Evolutionary conservation across 371 early-diverging fungal genomes (phyloP), one percentile per base, ranked within the genome.

Genomic region (Batkoa obscura): DNA sequence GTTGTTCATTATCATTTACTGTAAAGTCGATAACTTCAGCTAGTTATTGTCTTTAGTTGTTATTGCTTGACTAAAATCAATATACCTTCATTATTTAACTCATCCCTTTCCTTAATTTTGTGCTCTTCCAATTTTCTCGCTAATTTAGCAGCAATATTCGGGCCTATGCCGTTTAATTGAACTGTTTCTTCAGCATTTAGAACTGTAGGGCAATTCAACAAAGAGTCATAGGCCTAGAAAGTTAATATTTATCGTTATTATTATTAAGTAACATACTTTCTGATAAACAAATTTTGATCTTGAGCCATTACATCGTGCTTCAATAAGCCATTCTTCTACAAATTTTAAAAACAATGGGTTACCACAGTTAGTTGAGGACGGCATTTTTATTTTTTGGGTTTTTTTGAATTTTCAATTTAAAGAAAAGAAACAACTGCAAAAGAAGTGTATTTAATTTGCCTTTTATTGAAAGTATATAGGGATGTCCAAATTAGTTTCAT

Each of bases 261-360:
- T 17, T 5, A 42, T 6, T 33, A 6, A 4, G 10, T 13, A 46
- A 30, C 38, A 38, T 2, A 53, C 52, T 6, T 34, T 47, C 31
- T 59, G 5, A 17, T n/a, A 5, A 43, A 55, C 10, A 3, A 13
- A 37, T 39, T 31, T 30, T 39, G 31, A 9, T 31, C 72, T 76
- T 41, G 55, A 59, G 48, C 64, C 64, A 6, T 58, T 46, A 2
- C 50, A 55, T 58, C 64, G 60, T 0, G 72, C 72, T 23, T 61
- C 41, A 33, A 72, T 70, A 72, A 73, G 71, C 78, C 77, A 77
- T 58, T 81, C 79, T 17, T 67, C 67, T 12, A 83, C 61, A 81
- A 81, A 83, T 39, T 72, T 62, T 12, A 75, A 64, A 58, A 66
- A 70, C 30, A 80, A 60, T 12, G 81, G 79, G 58, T 83, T 83